Evolutionary conservation across 148 eudicot genomes (phyloP), one percentile per base, ranked within the genome.

Genomic region (Amaranthus hypochondriacus): DNA sequence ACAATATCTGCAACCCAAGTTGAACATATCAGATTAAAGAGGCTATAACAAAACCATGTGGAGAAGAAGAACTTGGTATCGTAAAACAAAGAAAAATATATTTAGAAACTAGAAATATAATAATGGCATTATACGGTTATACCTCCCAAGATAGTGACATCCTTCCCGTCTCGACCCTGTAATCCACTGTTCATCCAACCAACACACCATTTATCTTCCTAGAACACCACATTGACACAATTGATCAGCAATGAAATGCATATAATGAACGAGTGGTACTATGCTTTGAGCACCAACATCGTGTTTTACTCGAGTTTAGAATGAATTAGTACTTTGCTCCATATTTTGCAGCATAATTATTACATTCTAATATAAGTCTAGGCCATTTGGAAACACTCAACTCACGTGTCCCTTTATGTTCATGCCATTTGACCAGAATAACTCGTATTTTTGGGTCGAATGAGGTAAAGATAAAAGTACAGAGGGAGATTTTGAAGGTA

Each of bases 1-100:
- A 92, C 93, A 76, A 92, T 77, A 86, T 95, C 98, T 95, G 97
- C 80, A 72, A 60, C 73, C 78, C 77, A 69, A 75, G 51, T 67
- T 48, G 11, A n/a, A 80, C 50, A 48, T 28, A 28, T 28, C 39
- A 43, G 56, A 69, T 48, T 21, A 50, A 47, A 75, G 11, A 50
- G n/a, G 39, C 4, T 43, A 0, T 12, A 18, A 18, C 18, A 72
- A 62, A 50, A 12, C 18, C 11, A 60, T 47, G 14, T n/a, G 0
- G 28, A 60, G 9, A 56, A 7, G 50, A 56, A 58, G 55, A 57
- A 8, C 66, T 18, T 61, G 46, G 5, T 47, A 58, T 56, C 4
- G 39, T 28, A 28, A 28, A 28, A 28, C n/a, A 48, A 15, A n/a
- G 3, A 4, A 0, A 48, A 5, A 46, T 3, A 46, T 61, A 9